Base-by-base conservation (phyloP, 148 eudicot genomes). In the Pharnaceum exiguum region DNA sequence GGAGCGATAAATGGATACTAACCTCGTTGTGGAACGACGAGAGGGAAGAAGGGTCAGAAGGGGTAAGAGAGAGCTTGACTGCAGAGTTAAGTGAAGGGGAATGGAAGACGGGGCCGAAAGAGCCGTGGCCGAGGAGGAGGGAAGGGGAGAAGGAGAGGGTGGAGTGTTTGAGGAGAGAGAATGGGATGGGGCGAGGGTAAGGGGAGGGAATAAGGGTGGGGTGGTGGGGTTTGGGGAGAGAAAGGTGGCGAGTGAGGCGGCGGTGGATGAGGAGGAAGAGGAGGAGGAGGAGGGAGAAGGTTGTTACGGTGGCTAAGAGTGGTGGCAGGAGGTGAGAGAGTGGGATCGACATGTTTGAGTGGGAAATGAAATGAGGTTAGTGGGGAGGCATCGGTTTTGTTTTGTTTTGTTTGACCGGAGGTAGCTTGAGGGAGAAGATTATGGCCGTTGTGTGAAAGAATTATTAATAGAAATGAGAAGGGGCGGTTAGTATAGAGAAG, bases 11-110 rank as follows among this genome's bases (percentile, higher is more conserved):
- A n/a, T n/a, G n/a, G n/a, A n/a, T n/a, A n/a, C n/a, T n/a, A 25
- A 93, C 60, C 70, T 93, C 99, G 77, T 85, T 88, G 18, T 88
- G 95, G 59, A 93, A 93, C 66, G n/a, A n/a, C n/a, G n/a, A n/a
- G n/a, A n/a, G n/a, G n/a, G n/a, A n/a, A n/a, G n/a, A n/a, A n/a
- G n/a, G n/a, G n/a, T n/a, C n/a, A n/a, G n/a, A n/a, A n/a, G n/a
- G n/a, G n/a, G n/a, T n/a, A n/a, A n/a, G n/a, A n/a, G n/a, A 75
- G 29, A 79, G 52, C 67, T 93, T 93, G n/a, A 93, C 89, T 1
- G 99, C 99, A 35, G 23, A 46, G 63, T 57, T 38, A 52, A 3
- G 30, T 23, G 29, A 23, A 38, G 10, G 12, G 32, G 26, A 30
- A 18, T 12, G 22, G 63, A 69, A 91, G 29, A 91, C 98, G 22